Percentiles rank a stretch among this genome's conserved stretches.
phyloP scores from a whole-genome alignment of 2,329 filamentous ascomycete genomes.

The Botrytis pseudocinerea region DNA sequence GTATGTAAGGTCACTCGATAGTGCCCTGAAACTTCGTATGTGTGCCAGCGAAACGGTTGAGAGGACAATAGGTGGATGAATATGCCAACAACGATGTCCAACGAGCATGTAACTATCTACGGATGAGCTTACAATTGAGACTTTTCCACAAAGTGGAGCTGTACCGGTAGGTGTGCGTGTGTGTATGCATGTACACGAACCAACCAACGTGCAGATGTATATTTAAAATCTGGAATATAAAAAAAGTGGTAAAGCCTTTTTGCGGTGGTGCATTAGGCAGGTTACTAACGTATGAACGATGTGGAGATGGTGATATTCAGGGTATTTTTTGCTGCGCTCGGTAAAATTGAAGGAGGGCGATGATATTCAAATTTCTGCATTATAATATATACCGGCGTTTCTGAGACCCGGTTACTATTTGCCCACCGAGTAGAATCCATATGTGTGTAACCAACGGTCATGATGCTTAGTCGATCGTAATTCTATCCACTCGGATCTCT shows the following conservation, averaged over 20 bases:
- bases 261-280: slow-evolving; percentile 16
- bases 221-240: not conserved
- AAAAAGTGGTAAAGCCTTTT: not conserved
- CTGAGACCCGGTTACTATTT: not conserved
- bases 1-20: not conserved
- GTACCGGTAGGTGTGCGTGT: not conserved
- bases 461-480: not conserved
- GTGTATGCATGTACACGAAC: not conserved
- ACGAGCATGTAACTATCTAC: slow-evolving; percentile 7
- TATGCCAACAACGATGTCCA: not conserved
- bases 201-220: slow-evolving; percentile 15
- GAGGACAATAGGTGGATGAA: not conserved
- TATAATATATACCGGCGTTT: not conserved
- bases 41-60: slow-evolving; percentile 4
- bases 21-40: not conserved
- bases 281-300: not conserved
- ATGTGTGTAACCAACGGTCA: not conserved
- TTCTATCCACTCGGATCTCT: not conserved
- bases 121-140: not conserved
- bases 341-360: slow-evolving; percentile 8
- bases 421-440: not conserved
- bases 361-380: not conserved
- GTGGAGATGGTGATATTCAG: slow-evolving; percentile 7
- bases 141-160: not conserved
- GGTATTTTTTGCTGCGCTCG: not conserved